These are phyloP conservation scores for Tubosaeta sp. DNA, from an alignment of 768 basidiomycete genomes.

Conservation along the genomic window DNA sequence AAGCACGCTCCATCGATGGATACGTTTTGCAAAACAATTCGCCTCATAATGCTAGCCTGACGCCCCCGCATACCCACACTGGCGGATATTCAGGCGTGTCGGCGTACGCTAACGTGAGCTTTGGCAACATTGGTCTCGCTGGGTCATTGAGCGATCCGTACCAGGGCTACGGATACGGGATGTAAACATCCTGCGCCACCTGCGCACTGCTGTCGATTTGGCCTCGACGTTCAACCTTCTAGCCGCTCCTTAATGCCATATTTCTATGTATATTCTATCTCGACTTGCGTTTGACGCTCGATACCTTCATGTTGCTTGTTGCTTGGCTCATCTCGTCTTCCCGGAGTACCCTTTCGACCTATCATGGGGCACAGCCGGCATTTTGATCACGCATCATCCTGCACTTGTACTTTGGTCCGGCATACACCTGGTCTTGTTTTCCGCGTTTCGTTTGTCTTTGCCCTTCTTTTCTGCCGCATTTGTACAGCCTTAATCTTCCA, in stretches of 20 bases:
- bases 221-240: constrained; percentile 12
- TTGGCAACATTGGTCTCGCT: constrained; percentile 43
- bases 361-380: constrained; percentile 33
- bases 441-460: constrained; percentile 26
- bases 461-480: constrained; percentile 40
- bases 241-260: constrained; percentile 30
- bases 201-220: constrained; percentile 26
- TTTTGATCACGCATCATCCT: constrained; percentile 50
- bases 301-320: constrained; percentile 32
- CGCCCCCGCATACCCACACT: constrained; percentile 52
- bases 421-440: constrained; percentile 48
- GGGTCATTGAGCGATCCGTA: constrained; percentile 69
- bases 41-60: constrained; percentile 58
- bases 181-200: constrained; percentile 44
- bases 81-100: constrained; percentile 57
- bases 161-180: constrained; percentile 76
- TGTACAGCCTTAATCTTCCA: constrained; percentile 37
- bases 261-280: constrained; percentile 38
- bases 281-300: constrained; percentile 30
- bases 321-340: constrained; percentile 38
- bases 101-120: constrained; percentile 50
- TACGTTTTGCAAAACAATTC: constrained; percentile 77
- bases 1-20: constrained; percentile 72
- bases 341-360: constrained; percentile 30
- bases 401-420: constrained; percentile 69